Base-by-base conservation (phyloP, 2,329 filamentous ascomycete species). In the Knufia fluminis region DNA sequence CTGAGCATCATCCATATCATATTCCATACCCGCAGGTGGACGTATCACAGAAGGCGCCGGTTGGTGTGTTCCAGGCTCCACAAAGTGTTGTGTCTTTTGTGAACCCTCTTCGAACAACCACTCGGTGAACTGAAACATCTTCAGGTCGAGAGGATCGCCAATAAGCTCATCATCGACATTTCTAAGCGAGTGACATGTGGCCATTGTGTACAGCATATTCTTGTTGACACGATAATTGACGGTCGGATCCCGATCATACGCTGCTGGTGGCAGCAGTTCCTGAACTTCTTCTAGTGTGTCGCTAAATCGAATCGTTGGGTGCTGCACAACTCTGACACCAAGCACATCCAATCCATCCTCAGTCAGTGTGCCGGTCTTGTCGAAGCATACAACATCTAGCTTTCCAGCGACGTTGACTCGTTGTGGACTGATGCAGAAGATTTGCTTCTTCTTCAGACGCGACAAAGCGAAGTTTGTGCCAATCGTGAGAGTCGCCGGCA, bases 381-480 rank as follows among this genome's bases (percentile, higher is more conserved):
- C 92, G 57, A 98, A 98, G 67, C 91, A 96, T 69, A 98, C 86
- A 9, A 97, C 80, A 62, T 98, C 92, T 3, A 98, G 71, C 66
- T 97, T 97, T 44, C 94, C 92, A 14, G 86, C 92, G 4, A 98
- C 89, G 61, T 97, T 98, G 50, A 98, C 91, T 60, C 92, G 80
- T 62, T 98, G 92, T 0, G 94, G 92, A 57, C 91, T 97, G 61
- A 97, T 98, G 62, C 92, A 98, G 63, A 95, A 98, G 32, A 98
- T 96, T 38, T 89, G 78, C 64, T 94, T 90, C 55, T 83, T 80
- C 68, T 89, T 95, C 24, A 98, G 73, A 22, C 92, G 80, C 9
- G 79, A 83, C 1, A 98, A 72, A 1, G 92, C 94, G 65, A 98
- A 98, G 63, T 91, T 97, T 12, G 88, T 97, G 38, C 92, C 92